Base-by-base conservation (phyloP, 2,329 filamentous ascomycete genomes). In the Colletotrichum truncatum region DNA sequence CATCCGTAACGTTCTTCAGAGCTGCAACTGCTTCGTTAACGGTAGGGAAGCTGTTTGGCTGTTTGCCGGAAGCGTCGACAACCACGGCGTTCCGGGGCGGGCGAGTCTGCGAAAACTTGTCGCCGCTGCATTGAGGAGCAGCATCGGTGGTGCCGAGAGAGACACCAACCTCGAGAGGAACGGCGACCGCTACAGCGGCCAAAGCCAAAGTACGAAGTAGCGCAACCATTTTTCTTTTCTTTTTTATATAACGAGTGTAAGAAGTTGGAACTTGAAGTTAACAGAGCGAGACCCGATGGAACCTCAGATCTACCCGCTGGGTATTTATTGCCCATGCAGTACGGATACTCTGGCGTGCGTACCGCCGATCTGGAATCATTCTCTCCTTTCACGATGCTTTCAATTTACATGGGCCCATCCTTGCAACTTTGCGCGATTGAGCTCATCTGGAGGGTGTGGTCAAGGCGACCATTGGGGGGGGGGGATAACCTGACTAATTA, bases 1-100 rank as follows among this genome's bases (percentile, higher is more conserved):
- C 72, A 68, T 71, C 48, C 26, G 67, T 70, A 18, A 51, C 68
- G 64, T 69, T 69, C 43, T 64, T 57, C 21, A 70, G 57, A 8
- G 68, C 67, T 4, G 62, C 63, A 8, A 71, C 45, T 4, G 68
- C 69, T 11, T 48, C 53, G 53, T 57, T 51, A 12, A 68, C 12
- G 4, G 41, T 54, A 14, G 28, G 9, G n/a, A 63, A 68, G 53
- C 66, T 68, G 12, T 46, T 41, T 14, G 53, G 34, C 7, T 52
- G 11, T n/a, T 62, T 28, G n/a, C 53, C 53, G 2, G 63, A 49
- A 23, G 51, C 54, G 46, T 68, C 53, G 38, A 68, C 52, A 14
- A 66, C 21, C 25, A 65, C 11, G 2, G 63, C 41, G 1, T 32
- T 38, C 3, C 18, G 3, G 4, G 57, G 41, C 16, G 64, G 63